Evolutionary conservation across 345 rosid genomes (phyloP).

Genomic region (Barbarea vulgaris): DNA sequence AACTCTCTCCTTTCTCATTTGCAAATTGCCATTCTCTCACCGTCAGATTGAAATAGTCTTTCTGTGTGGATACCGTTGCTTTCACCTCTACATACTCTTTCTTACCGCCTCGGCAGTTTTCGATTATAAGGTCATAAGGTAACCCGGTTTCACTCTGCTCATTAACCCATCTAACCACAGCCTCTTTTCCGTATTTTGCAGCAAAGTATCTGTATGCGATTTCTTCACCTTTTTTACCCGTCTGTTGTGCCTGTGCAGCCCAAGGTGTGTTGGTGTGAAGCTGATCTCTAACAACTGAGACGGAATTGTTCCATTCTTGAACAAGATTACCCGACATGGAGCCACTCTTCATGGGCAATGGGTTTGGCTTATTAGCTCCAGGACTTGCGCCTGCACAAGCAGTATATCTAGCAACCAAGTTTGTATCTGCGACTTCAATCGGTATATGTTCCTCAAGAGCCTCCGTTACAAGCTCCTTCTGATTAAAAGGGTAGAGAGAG

Average conservation of each 20-base stretch:
- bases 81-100: constrained; percentile 80
- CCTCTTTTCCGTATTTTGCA: constrained; percentile 36
- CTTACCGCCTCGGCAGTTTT: constrained; percentile 35
- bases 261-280: constrained; percentile 47
- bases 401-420: constrained; percentile 45
- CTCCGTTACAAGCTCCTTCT: constrained; percentile 26
- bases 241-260: constrained; percentile 51
- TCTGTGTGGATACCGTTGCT: constrained; percentile 63
- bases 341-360: constrained; percentile 9
- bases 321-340: constrained; percentile 28
- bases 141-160: constrained; percentile 68
- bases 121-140: constrained; percentile 73
- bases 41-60: constrained; percentile 79
- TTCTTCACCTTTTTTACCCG: constrained; percentile 75
- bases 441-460: constrained; percentile 35
- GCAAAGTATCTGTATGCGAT: constrained; percentile 64
- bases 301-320: constrained; percentile 33
- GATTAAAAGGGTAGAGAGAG: not conserved
- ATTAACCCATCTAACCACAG: constrained; percentile 78
- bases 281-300: constrained; percentile 50
- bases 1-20: constrained; percentile 57
- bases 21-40: constrained; percentile 88
- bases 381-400: constrained; percentile 14
- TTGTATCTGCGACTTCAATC: constrained; percentile 31
- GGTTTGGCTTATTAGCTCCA: constrained; percentile 10